A percentile compares a stretch with the other conserved stretches of the same genome.
Conservation (phyloP, 352 stramenopile genomes). For the Globisporangium nagaii region DNA sequence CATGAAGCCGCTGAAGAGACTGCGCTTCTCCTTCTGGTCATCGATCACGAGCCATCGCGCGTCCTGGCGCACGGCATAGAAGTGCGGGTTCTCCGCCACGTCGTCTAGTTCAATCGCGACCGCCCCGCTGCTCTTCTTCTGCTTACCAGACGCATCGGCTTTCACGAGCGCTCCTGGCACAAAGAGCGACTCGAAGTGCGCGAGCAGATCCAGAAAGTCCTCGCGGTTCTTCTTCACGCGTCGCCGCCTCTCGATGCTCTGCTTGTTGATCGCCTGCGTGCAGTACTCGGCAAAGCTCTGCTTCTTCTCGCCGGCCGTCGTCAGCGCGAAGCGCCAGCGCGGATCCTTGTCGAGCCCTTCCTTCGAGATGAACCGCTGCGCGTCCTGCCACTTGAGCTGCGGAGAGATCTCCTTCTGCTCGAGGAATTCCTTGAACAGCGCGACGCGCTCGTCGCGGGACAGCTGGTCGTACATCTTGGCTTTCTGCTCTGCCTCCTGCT, state of each 20-base stretch:
- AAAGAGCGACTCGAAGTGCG: conserved; percentile 39
- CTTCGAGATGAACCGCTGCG: conserved; percentile 52
- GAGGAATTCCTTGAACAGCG: conserved; percentile 67
- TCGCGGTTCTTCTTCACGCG: conserved; percentile 70
- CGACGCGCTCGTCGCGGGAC: conserved; percentile 42
- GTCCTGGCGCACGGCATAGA: conserved; percentile 63
- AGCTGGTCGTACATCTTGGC: conserved; percentile 41
- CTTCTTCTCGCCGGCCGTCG: conserved; percentile 75
- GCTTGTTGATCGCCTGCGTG: conserved; percentile 62
- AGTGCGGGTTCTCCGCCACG: conserved; percentile 32
- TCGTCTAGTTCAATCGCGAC: conserved; percentile 40
- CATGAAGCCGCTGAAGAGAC: conserved; percentile 64
- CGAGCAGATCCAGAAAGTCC: conserved; percentile 70
- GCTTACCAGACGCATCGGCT: neutral
- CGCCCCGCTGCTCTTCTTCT: conserved; percentile 10
- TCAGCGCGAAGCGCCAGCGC: conserved; percentile 60
- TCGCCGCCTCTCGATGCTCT: conserved; percentile 59
- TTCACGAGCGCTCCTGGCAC: neutral
- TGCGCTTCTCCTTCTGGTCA: conserved; percentile 56
- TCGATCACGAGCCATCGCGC: conserved; percentile 57
- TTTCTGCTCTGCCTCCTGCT: conserved; percentile 38
- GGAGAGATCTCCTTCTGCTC: conserved; percentile 61
- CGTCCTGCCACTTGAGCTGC: conserved; percentile 72
- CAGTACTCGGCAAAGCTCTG: conserved; percentile 81
- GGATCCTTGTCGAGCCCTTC: conserved; percentile 52